Conservation (phyloP, 129 eudicot genomes). For the Cynara cardunculus region DNA sequence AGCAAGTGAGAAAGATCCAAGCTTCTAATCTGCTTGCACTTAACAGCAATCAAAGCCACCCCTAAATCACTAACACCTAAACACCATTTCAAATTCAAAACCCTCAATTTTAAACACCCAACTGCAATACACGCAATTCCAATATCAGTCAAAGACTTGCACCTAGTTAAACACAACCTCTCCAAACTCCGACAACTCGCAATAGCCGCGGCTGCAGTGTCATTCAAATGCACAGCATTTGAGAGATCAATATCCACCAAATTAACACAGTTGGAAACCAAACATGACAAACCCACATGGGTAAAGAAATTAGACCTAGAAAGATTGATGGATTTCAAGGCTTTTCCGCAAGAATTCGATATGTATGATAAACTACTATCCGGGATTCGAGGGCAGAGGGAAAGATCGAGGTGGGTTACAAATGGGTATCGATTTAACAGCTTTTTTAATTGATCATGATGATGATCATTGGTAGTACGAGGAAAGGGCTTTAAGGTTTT, state of each 20-base stretch:
- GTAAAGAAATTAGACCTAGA: conserved; percentile 73
- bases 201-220: conserved; percentile 52
- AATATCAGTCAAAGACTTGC: conserved; percentile 80
- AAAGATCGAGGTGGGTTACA: conserved; percentile 60
- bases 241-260: conserved; percentile 82
- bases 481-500: conserved; percentile 64
- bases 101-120: conserved; percentile 74
- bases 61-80: conserved; percentile 94
- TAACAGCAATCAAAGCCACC: conserved; percentile 88
- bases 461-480: conserved; percentile 30
- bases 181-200: conserved; percentile 78
- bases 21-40: conserved; percentile 72
- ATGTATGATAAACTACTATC: conserved; percentile 38
- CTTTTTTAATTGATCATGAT: conserved; percentile 33
- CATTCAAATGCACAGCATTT: conserved; percentile 65
- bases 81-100: conserved; percentile 86
- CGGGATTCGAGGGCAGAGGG: conserved; percentile 70
- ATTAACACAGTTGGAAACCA: conserved; percentile 54
- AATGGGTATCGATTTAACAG: conserved; percentile 58
- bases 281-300: conserved; percentile 57
- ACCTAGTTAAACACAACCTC: conserved; percentile 69
- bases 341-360: conserved; percentile 24
- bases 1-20: conserved; percentile 94
- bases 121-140: conserved; percentile 98
- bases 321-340: conserved; percentile 54